Evolutionary conservation across 1,139 yeast species (phyloP), one percentile per base, ranked within the genome.

Genomic region (Yamadazyma buinensis): DNA sequence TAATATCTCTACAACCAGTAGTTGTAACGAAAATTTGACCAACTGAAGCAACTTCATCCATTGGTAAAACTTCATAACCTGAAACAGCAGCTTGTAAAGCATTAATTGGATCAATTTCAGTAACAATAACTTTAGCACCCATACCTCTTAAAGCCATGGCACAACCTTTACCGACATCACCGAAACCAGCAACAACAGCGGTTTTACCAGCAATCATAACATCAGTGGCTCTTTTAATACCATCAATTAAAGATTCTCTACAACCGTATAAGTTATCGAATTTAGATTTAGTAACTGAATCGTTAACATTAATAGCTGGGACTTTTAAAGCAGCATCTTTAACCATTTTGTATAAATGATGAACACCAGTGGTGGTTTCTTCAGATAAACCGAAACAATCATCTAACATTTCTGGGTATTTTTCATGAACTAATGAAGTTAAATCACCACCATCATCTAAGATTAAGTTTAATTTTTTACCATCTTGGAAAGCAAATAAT

Each of bases 111-210:
- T 92, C 99, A 57, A 92, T 78, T 77, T 92, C 99, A 53, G 98
- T 84, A 60, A 92, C 86, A 52, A 94, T 79, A 55, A 92, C 99
- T 71, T 97, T 86, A 50, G 99, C 97, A 75, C 99, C 99, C 97
- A 92, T 90, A 61, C 95, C 92, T 74, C 90, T 86, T 60, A 94
- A 82, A 54, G 99, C 97, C 86, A 90, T 84, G 64, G 97, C 97
- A 78, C 98, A 92, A 70, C 99, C 99, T 78, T 92, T 92, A 77
- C 99, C 99, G 60, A 92, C 99, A 67, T 92, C 99, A 81, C 99
- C 99, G 77, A 82, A 92, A 71, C 99, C 99, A 47, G 97, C 97
- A 58, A 92, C 98, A 55, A 92, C 94, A 48, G 97, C 95, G 60
- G 88, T 94, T 77, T 92, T 92, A 77, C 99, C 99, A 52, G 97